Conservation (phyloP, 495 filamentous ascomycete genomes). For the Xylaria sp. region DNA sequence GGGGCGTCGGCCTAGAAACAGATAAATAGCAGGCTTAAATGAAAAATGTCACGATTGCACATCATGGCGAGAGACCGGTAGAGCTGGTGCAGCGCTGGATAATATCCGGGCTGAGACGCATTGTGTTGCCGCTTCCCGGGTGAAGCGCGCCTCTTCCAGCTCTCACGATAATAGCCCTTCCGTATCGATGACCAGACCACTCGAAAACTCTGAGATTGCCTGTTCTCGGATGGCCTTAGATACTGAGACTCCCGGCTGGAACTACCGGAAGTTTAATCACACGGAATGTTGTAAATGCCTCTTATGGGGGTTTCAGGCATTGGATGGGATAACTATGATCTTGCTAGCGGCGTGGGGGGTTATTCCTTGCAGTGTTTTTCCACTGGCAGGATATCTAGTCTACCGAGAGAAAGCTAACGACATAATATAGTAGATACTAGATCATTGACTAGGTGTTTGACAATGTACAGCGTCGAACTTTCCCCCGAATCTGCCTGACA, state of each 20-base stretch:
- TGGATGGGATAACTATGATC: neutral
- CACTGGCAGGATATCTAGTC: neutral
- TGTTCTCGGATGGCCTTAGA: neutral
- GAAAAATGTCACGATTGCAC: neutral
- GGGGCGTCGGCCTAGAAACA: constrained; percentile 11
- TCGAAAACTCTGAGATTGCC: neutral
- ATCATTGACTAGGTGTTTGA: neutral
- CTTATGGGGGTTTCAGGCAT: neutral
- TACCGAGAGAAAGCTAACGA: neutral
- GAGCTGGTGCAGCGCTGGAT: neutral
- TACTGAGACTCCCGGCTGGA: neutral
- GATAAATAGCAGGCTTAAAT: neutral
- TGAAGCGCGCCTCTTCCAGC: constrained; percentile 7
- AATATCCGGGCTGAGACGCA: constrained; percentile 21
- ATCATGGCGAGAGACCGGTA: neutral
- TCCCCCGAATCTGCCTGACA: neutral
- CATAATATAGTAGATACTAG: neutral
- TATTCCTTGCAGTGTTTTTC: neutral
- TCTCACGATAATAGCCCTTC: neutral
- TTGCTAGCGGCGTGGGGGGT: neutral
- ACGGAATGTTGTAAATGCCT: neutral
- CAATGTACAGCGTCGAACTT: neutral
- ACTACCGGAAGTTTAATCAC: neutral
- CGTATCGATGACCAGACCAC: neutral
- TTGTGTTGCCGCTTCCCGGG: constrained; percentile 14